Evolutionary conservation across 208 protist genomes (phyloP).

Genomic region (Acanthamoeba quina): DNA sequence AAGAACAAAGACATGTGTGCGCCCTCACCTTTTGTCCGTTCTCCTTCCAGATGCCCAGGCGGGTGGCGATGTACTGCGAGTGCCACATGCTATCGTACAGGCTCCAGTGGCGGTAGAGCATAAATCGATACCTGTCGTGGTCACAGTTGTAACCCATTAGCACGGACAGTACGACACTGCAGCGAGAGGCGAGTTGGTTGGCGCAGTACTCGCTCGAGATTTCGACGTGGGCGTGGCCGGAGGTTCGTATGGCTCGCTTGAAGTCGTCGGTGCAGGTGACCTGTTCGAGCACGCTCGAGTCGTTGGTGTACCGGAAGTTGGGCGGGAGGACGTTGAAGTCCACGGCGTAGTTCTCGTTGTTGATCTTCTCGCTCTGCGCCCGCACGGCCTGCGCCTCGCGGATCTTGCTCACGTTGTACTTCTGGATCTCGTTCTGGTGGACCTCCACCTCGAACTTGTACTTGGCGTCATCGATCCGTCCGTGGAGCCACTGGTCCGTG

Average conservation of each 20-base stretch:
- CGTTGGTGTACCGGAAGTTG: constrained; percentile 52
- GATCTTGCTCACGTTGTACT: constrained; percentile 69
- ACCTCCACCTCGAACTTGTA: constrained; percentile 60
- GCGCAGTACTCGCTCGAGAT: constrained; percentile 35
- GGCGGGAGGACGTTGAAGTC: constrained; percentile 29
- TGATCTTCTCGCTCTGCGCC: constrained; percentile 35
- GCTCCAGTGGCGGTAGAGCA: constrained; percentile 84
- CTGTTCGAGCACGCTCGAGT: constrained; percentile 46
- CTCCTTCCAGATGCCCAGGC: constrained; percentile 81
- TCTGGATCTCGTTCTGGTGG: constrained; percentile 76
- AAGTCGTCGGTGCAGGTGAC: constrained; percentile 57
- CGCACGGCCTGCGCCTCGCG: constrained; percentile 17
- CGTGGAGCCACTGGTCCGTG: constrained; percentile 81
- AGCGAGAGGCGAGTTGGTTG: not conserved
- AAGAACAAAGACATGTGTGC: not conserved
- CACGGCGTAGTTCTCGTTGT: constrained; percentile 69
- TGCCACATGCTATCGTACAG: constrained; percentile 85
- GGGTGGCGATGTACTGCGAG: constrained; percentile 80
- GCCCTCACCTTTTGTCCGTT: constrained; percentile 50
- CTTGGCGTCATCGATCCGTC: constrained; percentile 68
- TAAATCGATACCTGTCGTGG: constrained; percentile 76
- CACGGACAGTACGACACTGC: not conserved
- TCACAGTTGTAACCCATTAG: not conserved
- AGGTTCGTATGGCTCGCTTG: constrained; percentile 9
- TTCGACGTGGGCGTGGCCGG: constrained; percentile 32